A percentile compares a stretch with the other conserved stretches of the same genome.
Conservation (phyloP, 1,139 yeast genomes). For the Geotrichum candidum region DNA sequence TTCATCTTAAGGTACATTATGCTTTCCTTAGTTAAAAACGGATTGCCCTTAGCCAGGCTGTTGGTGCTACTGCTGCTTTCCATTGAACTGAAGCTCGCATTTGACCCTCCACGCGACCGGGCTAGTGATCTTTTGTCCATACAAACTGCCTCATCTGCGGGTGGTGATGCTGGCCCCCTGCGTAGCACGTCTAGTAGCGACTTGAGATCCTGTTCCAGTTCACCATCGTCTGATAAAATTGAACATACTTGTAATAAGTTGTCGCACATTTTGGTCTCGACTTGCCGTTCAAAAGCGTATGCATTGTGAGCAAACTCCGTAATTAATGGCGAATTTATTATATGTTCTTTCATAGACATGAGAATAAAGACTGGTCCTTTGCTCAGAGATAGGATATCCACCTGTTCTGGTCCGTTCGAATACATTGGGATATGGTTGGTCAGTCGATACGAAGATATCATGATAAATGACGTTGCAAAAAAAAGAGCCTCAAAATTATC, state of each 20-base stretch:
- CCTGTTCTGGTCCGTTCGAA: not conserved
- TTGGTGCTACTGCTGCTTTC: not conserved
- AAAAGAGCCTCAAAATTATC: conserved; percentile 11
- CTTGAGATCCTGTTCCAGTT: not conserved
- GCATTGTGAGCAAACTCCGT: not conserved
- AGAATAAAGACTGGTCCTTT: conserved; percentile 11
- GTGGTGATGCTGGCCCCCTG: conserved; percentile 6
- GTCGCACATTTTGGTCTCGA: conserved; percentile 1
- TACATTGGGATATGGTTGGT: conserved; percentile 2
- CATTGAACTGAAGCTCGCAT: not conserved
- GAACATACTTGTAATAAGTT: conserved; percentile 9
- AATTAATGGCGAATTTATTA: not conserved
- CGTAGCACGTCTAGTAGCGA: not conserved
- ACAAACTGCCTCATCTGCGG: not conserved
- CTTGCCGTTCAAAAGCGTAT: not conserved
- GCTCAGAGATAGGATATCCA: conserved; percentile 5
- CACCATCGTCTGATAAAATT: conserved; percentile 1
- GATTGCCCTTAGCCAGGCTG: not conserved
- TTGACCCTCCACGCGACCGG: not conserved
- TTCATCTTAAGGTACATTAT: not conserved
- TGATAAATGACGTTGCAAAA: conserved; percentile 9
- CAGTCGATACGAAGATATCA: conserved; percentile 8
- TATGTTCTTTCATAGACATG: conserved; percentile 4
- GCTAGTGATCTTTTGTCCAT: not conserved
- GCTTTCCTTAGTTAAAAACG: conserved; percentile 5